phyloP scores from a whole-genome alignment of 192 early-diverging fungal species.

The Linnemannia schmuckeri region DNA sequence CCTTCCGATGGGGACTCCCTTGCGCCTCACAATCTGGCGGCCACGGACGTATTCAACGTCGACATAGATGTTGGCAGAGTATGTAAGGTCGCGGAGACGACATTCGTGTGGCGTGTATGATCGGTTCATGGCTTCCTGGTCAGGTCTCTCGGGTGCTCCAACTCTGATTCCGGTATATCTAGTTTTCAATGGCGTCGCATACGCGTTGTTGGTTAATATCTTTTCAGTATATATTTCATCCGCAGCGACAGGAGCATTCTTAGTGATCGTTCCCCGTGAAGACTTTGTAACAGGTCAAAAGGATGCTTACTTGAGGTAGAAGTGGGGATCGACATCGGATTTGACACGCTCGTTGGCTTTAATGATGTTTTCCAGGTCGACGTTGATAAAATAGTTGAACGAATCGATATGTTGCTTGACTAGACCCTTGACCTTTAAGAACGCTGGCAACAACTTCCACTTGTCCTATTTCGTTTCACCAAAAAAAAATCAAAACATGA shows the following conservation, averaged over 20 bases:
- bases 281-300: background rate
- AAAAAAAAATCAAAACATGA: background rate
- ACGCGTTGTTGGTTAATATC: background rate
- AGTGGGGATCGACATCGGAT: constrained; percentile 93
- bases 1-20: constrained; percentile 87
- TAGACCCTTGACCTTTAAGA: constrained; percentile 96
- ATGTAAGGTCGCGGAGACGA: constrained; percentile 95
- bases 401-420: constrained; percentile 99
- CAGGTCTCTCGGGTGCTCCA: constrained; percentile 82
- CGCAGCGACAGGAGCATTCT: background rate
- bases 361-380: constrained; percentile 95
- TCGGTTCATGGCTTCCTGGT: constrained; percentile 76
- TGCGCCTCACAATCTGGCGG: constrained; percentile 81
- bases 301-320: constrained; percentile 84
- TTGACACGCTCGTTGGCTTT: constrained; percentile 90
- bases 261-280: background rate
- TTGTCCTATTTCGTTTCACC: constrained; percentile 79
- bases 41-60: constrained; percentile 94
- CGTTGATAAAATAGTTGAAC: constrained; percentile 98
- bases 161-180: constrained; percentile 93
- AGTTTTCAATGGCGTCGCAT: background rate
- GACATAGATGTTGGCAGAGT: constrained; percentile 91
- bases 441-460: constrained; percentile 97
- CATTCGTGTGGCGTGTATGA: constrained; percentile 95
- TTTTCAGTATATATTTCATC: background rate